Conservation (phyloP, 192 early-diverging fungal genomes). For the Borealophlyctis nickersoniae region DNA sequence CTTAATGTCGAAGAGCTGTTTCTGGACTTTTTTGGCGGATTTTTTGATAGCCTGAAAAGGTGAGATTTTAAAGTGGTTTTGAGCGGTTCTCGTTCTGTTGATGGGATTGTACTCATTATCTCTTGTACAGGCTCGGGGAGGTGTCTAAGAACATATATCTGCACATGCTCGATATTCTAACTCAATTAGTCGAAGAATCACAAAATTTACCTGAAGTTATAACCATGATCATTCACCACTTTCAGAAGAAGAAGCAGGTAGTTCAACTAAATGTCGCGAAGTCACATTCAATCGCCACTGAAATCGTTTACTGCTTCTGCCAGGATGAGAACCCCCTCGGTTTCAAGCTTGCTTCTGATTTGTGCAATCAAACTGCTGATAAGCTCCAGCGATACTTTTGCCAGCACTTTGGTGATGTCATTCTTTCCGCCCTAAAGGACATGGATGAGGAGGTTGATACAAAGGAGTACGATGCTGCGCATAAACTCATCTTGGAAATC, state of each 20-base stretch:
- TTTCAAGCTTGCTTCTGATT: constrained; percentile 75
- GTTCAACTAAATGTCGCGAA: not conserved
- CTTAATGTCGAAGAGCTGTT: constrained; percentile 77
- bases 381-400: constrained; percentile 87
- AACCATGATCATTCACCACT: constrained; percentile 78
- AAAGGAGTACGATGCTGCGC: constrained; percentile 55
- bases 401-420: constrained; percentile 80
- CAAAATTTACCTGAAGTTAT: constrained; percentile 71
- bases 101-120: not conserved
- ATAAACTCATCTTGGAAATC: constrained; percentile 79
- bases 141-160: constrained; percentile 75
- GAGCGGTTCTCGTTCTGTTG: too few relatives aligned
- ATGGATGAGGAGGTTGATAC: constrained; percentile 33
- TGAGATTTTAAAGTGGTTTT: too few relatives aligned
- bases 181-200: constrained; percentile 78
- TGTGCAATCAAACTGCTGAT: constrained; percentile 72
- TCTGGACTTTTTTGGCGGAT: constrained; percentile 61
- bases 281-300: constrained; percentile 6
- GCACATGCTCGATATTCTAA: constrained; percentile 76
- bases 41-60: too few relatives aligned
- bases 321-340: constrained; percentile 13
- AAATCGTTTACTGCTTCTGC: too few relatives aligned
- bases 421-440: constrained; percentile 55
- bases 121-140: constrained; percentile 48
- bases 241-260: constrained; percentile 63